Conservation (phyloP, 345 rosid species). For the Erodium maritimum region DNA sequence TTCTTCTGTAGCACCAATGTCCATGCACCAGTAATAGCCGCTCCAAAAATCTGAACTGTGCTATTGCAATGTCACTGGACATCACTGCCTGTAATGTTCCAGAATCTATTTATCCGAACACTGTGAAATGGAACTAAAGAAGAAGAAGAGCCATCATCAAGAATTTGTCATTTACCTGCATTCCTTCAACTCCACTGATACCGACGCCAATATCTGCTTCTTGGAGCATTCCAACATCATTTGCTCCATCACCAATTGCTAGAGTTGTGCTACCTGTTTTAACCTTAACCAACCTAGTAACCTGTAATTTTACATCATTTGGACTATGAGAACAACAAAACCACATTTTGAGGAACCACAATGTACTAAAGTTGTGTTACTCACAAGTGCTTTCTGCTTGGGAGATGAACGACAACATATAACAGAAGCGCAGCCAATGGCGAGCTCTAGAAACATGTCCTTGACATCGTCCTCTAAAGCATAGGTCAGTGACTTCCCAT, state of each 20-base stretch:
- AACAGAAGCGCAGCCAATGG: constrained; percentile 82
- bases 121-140: neutral
- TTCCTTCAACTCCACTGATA: constrained; percentile 94
- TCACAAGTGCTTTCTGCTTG: constrained; percentile 89
- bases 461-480: constrained; percentile 71
- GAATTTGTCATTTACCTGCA: constrained; percentile 52
- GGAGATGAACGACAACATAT: constrained; percentile 97
- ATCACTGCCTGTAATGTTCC: constrained; percentile 65
- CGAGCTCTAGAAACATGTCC: constrained; percentile 69
- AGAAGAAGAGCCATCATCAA: neutral
- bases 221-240: constrained; percentile 99
- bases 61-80: constrained; percentile 91
- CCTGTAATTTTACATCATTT: constrained; percentile 33
- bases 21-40: constrained; percentile 92
- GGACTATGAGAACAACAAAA: too few species aligned
- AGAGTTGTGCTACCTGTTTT: constrained; percentile 79
- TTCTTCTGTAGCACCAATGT: constrained; percentile 96
- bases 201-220: constrained; percentile 96
- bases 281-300: constrained; percentile 79
- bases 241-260: constrained; percentile 94
- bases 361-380: constrained; percentile 4
- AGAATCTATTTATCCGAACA: neutral
- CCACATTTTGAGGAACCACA: neutral
- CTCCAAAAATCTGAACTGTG: constrained; percentile 83
- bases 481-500: constrained; percentile 70